Conservation (phyloP, 495 filamentous ascomycete genomes). For the Penicillium canariense region DNA sequence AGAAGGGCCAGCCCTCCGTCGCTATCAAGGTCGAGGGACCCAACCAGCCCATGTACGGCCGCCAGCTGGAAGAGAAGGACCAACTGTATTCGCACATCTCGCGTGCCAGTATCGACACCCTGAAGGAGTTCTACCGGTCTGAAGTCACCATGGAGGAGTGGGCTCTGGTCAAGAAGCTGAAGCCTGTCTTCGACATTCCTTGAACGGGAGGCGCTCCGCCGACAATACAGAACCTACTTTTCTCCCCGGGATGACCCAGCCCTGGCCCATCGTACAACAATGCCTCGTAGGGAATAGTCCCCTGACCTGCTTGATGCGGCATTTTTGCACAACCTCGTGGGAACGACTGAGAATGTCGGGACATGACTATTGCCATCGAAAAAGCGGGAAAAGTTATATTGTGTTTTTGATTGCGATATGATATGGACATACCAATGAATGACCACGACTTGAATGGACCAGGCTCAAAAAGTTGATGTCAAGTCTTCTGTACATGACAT, state of each 20-base stretch:
- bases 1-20: conserved; percentile 94
- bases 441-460: conserved; percentile 31
- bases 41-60: conserved; percentile 92
- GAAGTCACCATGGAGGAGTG: conserved; percentile 95
- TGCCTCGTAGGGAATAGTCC: neutral
- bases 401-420: conserved; percentile 22
- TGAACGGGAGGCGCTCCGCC: conserved; percentile 33
- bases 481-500: conserved; percentile 35
- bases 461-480: conserved; percentile 19
- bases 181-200: conserved; percentile 88
- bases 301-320: conserved; percentile 1
- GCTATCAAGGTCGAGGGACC: conserved; percentile 96
- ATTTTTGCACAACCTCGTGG: neutral
- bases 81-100: conserved; percentile 83
- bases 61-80: conserved; percentile 94
- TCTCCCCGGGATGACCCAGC: neutral
- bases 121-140: conserved; percentile 92
- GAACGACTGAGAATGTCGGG: conserved; percentile 5
- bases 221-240: neutral
- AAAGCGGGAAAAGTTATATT: conserved; percentile 24
- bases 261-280: neutral
- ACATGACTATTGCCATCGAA: conserved; percentile 21
- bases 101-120: conserved; percentile 81
- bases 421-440: conserved; percentile 34
- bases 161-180: conserved; percentile 87